Base-by-base conservation (phyloP, 2,329 filamentous ascomycete genomes). In the Grosmannia huntii region DNA sequence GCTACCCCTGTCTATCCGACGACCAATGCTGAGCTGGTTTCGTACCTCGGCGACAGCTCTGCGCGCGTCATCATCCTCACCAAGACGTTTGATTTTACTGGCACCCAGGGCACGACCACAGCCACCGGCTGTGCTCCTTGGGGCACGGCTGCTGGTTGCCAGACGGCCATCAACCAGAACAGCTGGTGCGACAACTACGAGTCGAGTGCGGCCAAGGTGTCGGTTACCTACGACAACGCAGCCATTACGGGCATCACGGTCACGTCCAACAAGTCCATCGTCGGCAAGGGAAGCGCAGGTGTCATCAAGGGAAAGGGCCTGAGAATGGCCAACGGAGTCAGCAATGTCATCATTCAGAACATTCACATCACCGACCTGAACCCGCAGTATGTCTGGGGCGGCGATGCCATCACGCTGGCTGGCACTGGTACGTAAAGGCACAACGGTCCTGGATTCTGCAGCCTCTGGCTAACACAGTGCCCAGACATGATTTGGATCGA, bases 301-400 rank as follows among this genome's bases (percentile, higher is more conserved):
- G 52, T 44, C 33, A 54, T 54, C 52, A 54, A 54, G 52, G 52
- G 52, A 33, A 54, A 54, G 33, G 52, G 52, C 21, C 33, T 54
- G 33, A 14, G 52, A 6, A 2, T 54, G 4, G 33, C 23, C 16
- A 16, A 14, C 10, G 52, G 52, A 7, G 52, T 19, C 21, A 54
- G 33, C 31, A 54, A 54, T 21, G 28, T 54, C 10, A 54, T 54
- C 33, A 54, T 54, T 21, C 52, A 54, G 33, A 54, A 54, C 52
- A 54, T 54, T 10, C 52, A 54, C 33, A 54, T 54, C 33, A 54
- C 52, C 7, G 52, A 44, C 21, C 52, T 54, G 52, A 54, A 54
- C 52, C 52, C 52, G 31, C n/a, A 54, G 21, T 54, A 54, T 19
- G 52, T 54, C n/a, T 54, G 52, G 52, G 52, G 52, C 4, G 52